Conservation (phyloP, 768 basidiomycete species). For the Floccularia luteovirens region DNA sequence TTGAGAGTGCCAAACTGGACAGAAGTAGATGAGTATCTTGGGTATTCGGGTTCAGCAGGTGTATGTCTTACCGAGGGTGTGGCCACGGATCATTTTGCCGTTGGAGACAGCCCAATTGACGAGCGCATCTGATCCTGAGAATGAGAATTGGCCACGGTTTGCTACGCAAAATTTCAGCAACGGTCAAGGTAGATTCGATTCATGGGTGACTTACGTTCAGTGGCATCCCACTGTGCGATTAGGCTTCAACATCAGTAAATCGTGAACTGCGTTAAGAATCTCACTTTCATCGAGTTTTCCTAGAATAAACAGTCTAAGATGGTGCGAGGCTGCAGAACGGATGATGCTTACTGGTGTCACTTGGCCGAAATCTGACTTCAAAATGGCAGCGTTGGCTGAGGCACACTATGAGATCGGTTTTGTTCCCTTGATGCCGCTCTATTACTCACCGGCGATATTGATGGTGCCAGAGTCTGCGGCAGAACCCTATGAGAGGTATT, state of each 20-base stretch:
- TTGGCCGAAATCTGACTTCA: conserved; percentile 26
- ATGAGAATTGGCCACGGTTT: conserved; percentile 21
- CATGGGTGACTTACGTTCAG: conserved; percentile 16
- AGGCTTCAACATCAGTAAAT: not conserved
- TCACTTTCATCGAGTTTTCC: conserved; percentile 33
- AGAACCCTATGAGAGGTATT: conserved; percentile 11
- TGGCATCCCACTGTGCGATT: conserved; percentile 25
- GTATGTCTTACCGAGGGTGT: conserved; percentile 21
- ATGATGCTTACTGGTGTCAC: conserved; percentile 23
- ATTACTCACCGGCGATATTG: conserved; percentile 19
- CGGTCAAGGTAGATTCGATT: not conserved
- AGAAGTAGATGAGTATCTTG: not conserved
- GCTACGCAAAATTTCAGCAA: conserved; percentile 9
- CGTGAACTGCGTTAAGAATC: not conserved
- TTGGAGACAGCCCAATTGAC: conserved; percentile 33
- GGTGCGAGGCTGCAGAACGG: no score
- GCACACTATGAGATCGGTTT: no score
- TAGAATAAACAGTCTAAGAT: conserved; percentile 1
- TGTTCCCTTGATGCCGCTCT: no score
- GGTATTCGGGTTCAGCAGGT: not conserved
- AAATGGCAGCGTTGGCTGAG: conserved; percentile 20
- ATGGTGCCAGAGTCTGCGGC: conserved; percentile 20
- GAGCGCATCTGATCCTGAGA: conserved; percentile 23
- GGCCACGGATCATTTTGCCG: conserved; percentile 33
- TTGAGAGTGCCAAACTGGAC: conserved; percentile 27